These are phyloP conservation scores for Quercus alba DNA, from an alignment of 306 rosid species.

Conservation along the genomic window DNA sequence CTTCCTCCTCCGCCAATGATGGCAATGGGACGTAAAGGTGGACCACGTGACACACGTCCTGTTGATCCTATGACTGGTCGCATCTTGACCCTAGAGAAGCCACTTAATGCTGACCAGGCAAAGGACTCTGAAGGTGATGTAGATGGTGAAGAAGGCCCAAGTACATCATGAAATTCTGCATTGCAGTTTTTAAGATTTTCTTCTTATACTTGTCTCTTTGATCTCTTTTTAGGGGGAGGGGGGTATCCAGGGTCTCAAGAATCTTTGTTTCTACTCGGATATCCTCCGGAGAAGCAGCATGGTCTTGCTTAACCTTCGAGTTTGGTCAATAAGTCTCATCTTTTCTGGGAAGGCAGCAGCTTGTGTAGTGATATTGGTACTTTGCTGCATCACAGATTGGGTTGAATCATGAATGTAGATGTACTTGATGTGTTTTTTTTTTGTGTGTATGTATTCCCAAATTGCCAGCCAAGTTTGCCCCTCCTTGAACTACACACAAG, in stretches of 20 bases:
- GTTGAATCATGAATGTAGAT: too few relatives aligned
- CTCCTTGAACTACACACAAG: too few relatives aligned
- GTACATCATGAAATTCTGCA: background rate
- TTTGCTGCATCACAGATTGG: background rate
- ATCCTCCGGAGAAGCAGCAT: background rate
- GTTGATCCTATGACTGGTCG: constrained; percentile 68
- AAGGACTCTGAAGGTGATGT: background rate
- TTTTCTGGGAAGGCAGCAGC: background rate
- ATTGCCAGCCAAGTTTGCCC: too few relatives aligned
- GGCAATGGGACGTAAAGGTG: constrained; percentile 87
- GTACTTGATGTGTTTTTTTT: too few relatives aligned
- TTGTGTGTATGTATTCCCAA: too few relatives aligned
- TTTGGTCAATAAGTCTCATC: background rate
- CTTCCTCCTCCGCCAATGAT: constrained; percentile 89
- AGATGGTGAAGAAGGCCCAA: background rate
- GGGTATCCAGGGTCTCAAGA: background rate
- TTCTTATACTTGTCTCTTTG: background rate
- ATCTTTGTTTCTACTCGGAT: background rate
- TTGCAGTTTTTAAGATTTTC: background rate
- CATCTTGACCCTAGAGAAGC: constrained; percentile 36
- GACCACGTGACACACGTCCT: constrained; percentile 61
- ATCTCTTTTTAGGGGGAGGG: background rate
- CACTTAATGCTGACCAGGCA: constrained; percentile 22
- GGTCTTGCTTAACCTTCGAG: background rate
- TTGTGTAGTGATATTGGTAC: background rate